Percentiles rank a stretch among this genome's conserved stretches.
phyloP scores from a whole-genome alignment of 2,329 filamentous ascomycete genomes.

The Chrysosporium queenslandicum region DNA sequence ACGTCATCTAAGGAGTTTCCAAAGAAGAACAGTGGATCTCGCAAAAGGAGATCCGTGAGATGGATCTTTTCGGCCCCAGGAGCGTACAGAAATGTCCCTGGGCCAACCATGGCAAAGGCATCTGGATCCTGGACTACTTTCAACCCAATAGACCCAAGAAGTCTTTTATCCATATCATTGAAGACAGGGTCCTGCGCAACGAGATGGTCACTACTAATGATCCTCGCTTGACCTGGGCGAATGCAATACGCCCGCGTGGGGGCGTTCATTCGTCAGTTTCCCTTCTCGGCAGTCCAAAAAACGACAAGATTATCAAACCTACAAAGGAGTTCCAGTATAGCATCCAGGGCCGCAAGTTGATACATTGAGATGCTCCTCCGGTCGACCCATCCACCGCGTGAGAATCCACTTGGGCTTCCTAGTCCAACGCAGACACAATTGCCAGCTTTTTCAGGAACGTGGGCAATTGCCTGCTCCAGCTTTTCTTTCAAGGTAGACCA shows the following conservation, averaged over 20 bases:
- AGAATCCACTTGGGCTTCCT: constrained; percentile 35
- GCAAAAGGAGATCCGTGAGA: constrained; percentile 44
- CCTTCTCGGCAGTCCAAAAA: not conserved
- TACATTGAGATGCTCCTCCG: constrained; percentile 33
- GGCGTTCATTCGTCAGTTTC: not conserved
- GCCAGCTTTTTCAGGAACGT: constrained; percentile 16
- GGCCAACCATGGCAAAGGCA: constrained; percentile 44
- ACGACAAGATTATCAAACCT: constrained; percentile 14
- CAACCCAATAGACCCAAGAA: constrained; percentile 30
- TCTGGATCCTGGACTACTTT: constrained; percentile 39
- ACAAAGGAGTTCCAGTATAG: constrained; percentile 23
- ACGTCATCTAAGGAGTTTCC: constrained; percentile 39
- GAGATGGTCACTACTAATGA: constrained; percentile 33
- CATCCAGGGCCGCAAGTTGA: constrained; percentile 32
- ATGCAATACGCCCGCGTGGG: not conserved
- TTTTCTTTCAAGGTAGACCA: constrained; percentile 20
- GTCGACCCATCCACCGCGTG: constrained; percentile 36
- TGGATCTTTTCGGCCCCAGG: constrained; percentile 47
- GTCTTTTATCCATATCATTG: constrained; percentile 32
- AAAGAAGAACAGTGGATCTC: constrained; percentile 46
- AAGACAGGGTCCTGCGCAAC: constrained; percentile 50
- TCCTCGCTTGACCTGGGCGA: not conserved
- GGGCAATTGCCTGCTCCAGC: not conserved
- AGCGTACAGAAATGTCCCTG: constrained; percentile 48
- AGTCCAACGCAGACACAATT: constrained; percentile 33